Percentiles rank a stretch among this genome's conserved stretches.
Conservation (phyloP, 2,329 filamentous ascomycete genomes). For the Hypoxylon sp. region DNA sequence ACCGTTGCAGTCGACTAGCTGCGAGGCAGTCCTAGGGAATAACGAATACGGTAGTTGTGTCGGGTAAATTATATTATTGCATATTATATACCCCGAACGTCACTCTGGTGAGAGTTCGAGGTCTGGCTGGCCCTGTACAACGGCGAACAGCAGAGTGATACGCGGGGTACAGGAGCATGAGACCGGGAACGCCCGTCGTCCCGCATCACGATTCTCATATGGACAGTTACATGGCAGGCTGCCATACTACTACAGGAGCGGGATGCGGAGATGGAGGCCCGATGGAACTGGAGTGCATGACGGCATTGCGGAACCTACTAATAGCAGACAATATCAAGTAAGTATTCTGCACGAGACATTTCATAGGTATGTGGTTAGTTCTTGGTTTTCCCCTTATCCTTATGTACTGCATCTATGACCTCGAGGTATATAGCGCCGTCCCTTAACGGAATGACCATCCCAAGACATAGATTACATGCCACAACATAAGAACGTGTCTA, state of each 20-base stretch:
- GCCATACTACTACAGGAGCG: constrained; percentile 18
- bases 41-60: neutral
- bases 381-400: neutral
- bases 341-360: neutral
- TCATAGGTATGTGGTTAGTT: neutral
- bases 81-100: constrained; percentile 10
- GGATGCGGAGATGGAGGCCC: constrained; percentile 21
- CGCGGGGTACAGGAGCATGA: constrained; percentile 29
- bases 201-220: neutral
- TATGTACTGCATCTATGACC: neutral
- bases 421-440: constrained; percentile 7
- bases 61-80: constrained; percentile 1
- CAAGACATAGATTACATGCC: constrained; percentile 7
- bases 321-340: neutral
- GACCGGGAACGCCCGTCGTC: constrained; percentile 25
- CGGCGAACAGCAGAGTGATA: constrained; percentile 1
- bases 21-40: neutral
- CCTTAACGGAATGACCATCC: neutral
- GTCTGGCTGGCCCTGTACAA: neutral
- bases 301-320: neutral
- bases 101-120: constrained; percentile 7
- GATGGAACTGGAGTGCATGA: constrained; percentile 11
- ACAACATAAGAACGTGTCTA: neutral
- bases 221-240: constrained; percentile 19
- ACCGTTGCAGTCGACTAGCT: constrained; percentile 3